Evolutionary conservation across 495 filamentous ascomycete genomes (phyloP).

Genomic region (Cercophora sp.): DNA sequence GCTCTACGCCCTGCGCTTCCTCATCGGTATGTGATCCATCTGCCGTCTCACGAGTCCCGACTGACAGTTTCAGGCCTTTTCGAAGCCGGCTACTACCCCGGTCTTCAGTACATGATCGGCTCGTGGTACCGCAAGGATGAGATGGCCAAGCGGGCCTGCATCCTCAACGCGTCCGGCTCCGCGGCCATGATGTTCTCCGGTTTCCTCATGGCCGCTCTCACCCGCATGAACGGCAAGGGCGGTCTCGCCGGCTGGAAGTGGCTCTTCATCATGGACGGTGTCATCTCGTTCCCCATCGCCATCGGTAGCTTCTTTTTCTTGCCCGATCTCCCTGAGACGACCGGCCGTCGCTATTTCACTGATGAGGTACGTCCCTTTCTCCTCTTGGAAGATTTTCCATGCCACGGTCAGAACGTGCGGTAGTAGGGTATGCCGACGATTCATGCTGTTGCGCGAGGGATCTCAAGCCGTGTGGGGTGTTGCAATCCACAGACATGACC

Average conservation of each 20-base stretch:
- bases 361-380: conserved; percentile 18
- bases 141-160: conserved; percentile 58
- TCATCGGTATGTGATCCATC: conserved; percentile 35
- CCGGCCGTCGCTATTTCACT: conserved; percentile 48
- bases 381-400: not conserved
- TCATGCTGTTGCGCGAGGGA: too few species aligned
- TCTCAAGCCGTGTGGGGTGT: too few species aligned
- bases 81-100: conserved; percentile 43
- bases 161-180: conserved; percentile 55
- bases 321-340: conserved; percentile 59
- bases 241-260: conserved; percentile 48
- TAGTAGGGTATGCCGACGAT: too few species aligned
- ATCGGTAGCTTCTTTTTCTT: conserved; percentile 57
- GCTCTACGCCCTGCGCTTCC: conserved; percentile 55
- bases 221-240: conserved; percentile 47
- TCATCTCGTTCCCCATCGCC: conserved; percentile 43
- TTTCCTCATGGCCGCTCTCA: conserved; percentile 56
- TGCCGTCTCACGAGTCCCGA: not conserved
- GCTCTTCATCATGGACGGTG: conserved; percentile 50
- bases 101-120: conserved; percentile 48
- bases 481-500: too few species aligned
- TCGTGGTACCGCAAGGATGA: conserved; percentile 54
- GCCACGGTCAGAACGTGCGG: too few species aligned
- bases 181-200: conserved; percentile 56
- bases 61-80: conserved; percentile 30